Conservation (phyloP, 225 moss, liverwort and hornwort species). For the Marchantia paleacea region DNA sequence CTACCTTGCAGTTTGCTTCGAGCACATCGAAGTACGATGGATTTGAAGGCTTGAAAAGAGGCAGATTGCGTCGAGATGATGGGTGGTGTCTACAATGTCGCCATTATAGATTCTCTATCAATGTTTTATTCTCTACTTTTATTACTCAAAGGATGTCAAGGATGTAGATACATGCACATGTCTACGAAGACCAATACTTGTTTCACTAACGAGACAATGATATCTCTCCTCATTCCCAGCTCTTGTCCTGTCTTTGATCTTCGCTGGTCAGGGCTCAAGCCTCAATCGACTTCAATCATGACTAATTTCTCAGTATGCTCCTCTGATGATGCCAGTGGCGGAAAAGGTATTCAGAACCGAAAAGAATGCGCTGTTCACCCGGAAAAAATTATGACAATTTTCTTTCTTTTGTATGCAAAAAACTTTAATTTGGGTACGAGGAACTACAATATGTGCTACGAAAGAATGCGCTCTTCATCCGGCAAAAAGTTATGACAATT, state of each 20-base stretch:
- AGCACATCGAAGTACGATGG: neutral
- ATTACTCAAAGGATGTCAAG: neutral
- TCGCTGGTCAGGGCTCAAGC: neutral
- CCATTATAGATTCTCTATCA: neutral
- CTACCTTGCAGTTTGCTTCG: too few species aligned
- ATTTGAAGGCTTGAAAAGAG: neutral
- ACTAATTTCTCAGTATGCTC: neutral
- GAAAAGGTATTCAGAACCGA: neutral
- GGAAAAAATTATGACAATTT: neutral
- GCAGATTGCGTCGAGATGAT: neutral
- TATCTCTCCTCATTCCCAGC: neutral
- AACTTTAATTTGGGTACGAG: too few species aligned
- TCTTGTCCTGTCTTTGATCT: neutral
- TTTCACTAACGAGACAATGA: neutral
- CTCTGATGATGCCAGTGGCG: neutral
- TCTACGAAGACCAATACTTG: neutral
- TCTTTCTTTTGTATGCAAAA: neutral
- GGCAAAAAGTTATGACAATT: neutral
- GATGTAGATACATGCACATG: neutral
- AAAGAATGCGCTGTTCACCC: neutral
- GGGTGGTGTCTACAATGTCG: neutral
- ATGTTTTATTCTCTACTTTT: neutral
- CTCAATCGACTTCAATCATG: neutral
- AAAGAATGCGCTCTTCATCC: neutral
- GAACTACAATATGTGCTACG: too few species aligned